Evolutionary conservation across 2,329 filamentous ascomycete genomes (phyloP).

Genomic region (Pseudocercospora musae): DNA sequence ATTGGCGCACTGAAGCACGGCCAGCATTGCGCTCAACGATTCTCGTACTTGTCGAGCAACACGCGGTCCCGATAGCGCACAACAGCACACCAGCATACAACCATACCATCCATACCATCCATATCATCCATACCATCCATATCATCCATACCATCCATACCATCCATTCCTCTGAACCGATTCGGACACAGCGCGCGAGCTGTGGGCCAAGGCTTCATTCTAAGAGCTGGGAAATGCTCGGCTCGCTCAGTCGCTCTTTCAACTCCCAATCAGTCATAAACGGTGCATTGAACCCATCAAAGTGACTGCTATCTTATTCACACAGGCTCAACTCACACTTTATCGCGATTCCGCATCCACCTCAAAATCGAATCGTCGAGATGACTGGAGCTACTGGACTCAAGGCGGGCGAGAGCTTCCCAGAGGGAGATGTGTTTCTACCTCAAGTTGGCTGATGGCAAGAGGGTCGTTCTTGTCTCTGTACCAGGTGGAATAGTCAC

Average conservation of each 20-base stretch:
- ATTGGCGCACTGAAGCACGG: background rate
- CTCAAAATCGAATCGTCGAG: background rate
- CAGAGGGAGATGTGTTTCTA: constrained; percentile 18
- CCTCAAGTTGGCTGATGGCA: constrained; percentile 2
- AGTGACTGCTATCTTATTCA: background rate
- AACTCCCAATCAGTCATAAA: background rate
- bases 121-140: no score
- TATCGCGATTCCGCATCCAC: background rate
- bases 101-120: no score
- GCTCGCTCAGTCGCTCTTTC: background rate
- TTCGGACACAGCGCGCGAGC: background rate
- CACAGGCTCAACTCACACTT: background rate
- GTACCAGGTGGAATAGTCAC: constrained; percentile 7
- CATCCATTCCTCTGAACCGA: background rate
- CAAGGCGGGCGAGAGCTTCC: constrained; percentile 22
- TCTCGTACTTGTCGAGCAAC: background rate
- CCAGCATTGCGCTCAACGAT: background rate
- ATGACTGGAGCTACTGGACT: constrained; percentile 18
- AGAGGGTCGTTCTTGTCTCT: constrained; percentile 23
- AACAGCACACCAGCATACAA: background rate
- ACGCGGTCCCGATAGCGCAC: no score
- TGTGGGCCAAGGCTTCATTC: background rate
- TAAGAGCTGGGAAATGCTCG: background rate
- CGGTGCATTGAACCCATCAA: background rate
- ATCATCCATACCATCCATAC: no score